These are phyloP conservation scores for Escallonia rubra DNA, from an alignment of 129 eudicot species.

Conservation along the genomic window DNA sequence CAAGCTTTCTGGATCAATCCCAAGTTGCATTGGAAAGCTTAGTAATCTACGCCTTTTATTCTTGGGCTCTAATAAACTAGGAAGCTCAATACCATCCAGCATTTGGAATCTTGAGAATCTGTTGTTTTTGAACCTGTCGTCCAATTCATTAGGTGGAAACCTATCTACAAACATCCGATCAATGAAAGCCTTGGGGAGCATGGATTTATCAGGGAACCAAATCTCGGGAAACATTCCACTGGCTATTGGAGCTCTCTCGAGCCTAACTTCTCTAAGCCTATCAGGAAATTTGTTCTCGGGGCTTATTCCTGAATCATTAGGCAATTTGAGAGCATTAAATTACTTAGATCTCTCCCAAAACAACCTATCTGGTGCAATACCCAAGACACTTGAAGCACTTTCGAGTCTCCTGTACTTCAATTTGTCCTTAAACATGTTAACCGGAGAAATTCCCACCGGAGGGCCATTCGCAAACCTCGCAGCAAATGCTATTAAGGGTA, in stretches of 20 bases:
- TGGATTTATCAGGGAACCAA: constrained; percentile 14
- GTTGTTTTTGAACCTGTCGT: constrained; percentile 4
- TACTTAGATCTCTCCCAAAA: constrained; percentile 11
- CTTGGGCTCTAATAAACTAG: constrained; percentile 1
- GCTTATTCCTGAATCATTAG: constrained; percentile 4
- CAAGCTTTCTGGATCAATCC: constrained; percentile 14
- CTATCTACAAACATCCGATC: background rate
- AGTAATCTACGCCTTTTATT: background rate
- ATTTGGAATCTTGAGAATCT: constrained; percentile 1
- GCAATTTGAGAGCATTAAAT: constrained; percentile 5
- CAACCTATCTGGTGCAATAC: constrained; percentile 10
- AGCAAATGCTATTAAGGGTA: background rate
- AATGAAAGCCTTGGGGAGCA: background rate
- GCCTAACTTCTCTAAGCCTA: background rate
- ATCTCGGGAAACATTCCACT: constrained; percentile 8
- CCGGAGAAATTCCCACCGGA: constrained; percentile 8
- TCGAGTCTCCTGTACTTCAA: constrained; percentile 3
- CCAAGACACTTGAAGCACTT: constrained; percentile 11
- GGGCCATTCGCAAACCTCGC: constrained; percentile 13
- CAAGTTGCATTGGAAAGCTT: constrained; percentile 2
- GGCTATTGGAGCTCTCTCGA: background rate
- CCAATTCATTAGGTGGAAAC: background rate
- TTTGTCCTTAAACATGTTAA: constrained; percentile 5
- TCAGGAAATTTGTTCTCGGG: constrained; percentile 8
- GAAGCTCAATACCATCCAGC: background rate